phyloP scores from a whole-genome alignment of 139 green algal species.

The Coelastrella sp. region DNA sequence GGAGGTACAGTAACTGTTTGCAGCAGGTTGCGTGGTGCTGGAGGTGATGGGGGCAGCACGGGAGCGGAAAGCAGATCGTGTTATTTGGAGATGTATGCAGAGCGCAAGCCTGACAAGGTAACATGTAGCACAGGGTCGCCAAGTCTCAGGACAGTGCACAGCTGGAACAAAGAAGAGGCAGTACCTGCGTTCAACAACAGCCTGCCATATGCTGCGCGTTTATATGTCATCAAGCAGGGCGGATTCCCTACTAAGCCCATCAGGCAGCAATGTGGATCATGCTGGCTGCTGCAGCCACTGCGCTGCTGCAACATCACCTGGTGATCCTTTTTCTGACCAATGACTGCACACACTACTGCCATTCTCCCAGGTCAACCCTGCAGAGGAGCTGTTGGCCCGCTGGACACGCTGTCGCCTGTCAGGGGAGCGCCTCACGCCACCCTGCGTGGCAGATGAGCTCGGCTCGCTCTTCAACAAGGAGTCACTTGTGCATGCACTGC shows the following conservation, averaged over 20 bases:
- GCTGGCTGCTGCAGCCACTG: too few species aligned
- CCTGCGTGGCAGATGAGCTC: slow-evolving; percentile 86
- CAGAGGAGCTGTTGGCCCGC: slow-evolving; percentile 74
- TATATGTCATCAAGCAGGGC: too few species aligned
- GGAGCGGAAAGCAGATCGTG: slow-evolving; percentile 86
- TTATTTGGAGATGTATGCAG: slow-evolving; percentile 94
- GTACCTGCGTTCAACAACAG: too few species aligned
- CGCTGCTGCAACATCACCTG: too few species aligned
- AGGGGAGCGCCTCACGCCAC: slow-evolving; percentile 73
- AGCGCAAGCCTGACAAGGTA: slow-evolving; percentile 82
- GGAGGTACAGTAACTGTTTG: slow-evolving; percentile 33
- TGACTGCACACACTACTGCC: too few species aligned
- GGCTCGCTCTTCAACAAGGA: slow-evolving; percentile 66
- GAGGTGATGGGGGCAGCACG: slow-evolving; percentile 90
- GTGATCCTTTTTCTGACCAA: too few species aligned
- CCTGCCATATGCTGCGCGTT: too few species aligned
- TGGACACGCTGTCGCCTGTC: slow-evolving; percentile 85
- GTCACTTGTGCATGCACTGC: slow-evolving; percentile 62
- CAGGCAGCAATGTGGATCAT: too few species aligned
- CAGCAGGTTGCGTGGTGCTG: slow-evolving; percentile 35
- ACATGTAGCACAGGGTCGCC: background rate
- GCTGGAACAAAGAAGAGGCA: too few species aligned
- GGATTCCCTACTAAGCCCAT: too few species aligned
- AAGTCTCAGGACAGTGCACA: too few species aligned
- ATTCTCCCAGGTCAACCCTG: slow-evolving; percentile 77